These are phyloP conservation scores for Epichloe glyceriae DNA, from an alignment of 2,329 filamentous ascomycete genomes.

Conservation along the genomic window DNA sequence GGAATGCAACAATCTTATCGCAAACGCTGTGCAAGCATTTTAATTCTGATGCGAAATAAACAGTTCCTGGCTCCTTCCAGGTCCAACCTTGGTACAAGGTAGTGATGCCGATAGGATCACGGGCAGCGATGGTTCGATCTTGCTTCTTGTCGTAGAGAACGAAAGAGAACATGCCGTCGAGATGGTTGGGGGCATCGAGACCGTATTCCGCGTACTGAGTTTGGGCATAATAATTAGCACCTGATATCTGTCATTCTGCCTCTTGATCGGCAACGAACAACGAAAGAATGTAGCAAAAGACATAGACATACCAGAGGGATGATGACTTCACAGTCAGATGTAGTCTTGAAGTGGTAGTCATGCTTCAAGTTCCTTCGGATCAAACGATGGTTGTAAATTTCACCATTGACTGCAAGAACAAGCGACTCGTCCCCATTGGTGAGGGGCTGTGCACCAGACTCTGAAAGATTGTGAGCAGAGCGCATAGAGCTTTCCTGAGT, in stretches of 20 bases:
- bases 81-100: slow-evolving; percentile 95
- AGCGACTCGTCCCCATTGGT: slow-evolving; percentile 83
- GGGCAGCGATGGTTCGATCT: slow-evolving; percentile 83
- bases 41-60: slow-evolving; percentile 94
- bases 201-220: slow-evolving; percentile 79
- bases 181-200: slow-evolving; percentile 78
- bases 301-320: slow-evolving; percentile 67
- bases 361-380: slow-evolving; percentile 76
- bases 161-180: slow-evolving; percentile 99
- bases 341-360: slow-evolving; percentile 93
- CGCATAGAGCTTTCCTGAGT: slow-evolving; percentile 2
- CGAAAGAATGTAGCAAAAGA: not conserved
- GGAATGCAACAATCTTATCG: slow-evolving; percentile 89
- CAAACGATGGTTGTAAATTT: slow-evolving; percentile 98
- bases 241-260: not conserved
- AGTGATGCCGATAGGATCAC: slow-evolving; percentile 93
- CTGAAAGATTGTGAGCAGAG: slow-evolving; percentile 31
- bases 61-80: slow-evolving; percentile 66
- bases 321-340: slow-evolving; percentile 97
- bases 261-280: not conserved
- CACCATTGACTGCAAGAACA: slow-evolving; percentile 92
- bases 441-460: slow-evolving; percentile 89
- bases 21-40: slow-evolving; percentile 89
- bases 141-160: slow-evolving; percentile 93
- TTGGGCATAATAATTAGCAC: not conserved